Conservation (phyloP, 768 basidiomycete genomes). For the Mycena chlorophos region DNA sequence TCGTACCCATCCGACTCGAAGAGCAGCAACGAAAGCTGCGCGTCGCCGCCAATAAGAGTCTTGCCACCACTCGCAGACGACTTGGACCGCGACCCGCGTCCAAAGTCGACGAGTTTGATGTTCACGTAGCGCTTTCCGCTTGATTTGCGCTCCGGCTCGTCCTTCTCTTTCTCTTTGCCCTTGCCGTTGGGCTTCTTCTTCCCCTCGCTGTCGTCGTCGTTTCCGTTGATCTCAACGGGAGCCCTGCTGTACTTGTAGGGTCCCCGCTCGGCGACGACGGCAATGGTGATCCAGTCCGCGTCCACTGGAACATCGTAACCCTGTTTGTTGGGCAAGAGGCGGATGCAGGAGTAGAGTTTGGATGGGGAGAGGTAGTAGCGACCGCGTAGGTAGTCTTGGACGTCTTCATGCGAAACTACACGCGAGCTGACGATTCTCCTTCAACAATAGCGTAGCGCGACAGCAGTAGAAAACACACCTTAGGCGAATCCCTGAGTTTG, state of each 20-base stretch:
- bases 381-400: slow-evolving; percentile 78
- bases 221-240: slow-evolving; percentile 55
- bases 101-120: slow-evolving; percentile 82
- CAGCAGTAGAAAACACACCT: slow-evolving; percentile 50
- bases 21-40: slow-evolving; percentile 76
- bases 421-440: slow-evolving; percentile 68
- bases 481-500: slow-evolving; percentile 86
- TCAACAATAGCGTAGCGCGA: slow-evolving; percentile 1
- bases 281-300: slow-evolving; percentile 95
- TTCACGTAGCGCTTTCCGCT: slow-evolving; percentile 81
- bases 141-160: slow-evolving; percentile 37
- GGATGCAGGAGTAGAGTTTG: slow-evolving; percentile 81
- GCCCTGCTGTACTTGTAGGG: slow-evolving; percentile 72
- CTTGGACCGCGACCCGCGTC: slow-evolving; percentile 54
- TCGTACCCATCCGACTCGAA: slow-evolving; percentile 85
- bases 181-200: slow-evolving; percentile 39
- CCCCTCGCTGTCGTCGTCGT: slow-evolving; percentile 40
- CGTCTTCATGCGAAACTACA: slow-evolving; percentile 65
- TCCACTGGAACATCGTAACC: slow-evolving; percentile 89
- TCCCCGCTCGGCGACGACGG: slow-evolving; percentile 90
- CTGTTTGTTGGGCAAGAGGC: slow-evolving; percentile 73
- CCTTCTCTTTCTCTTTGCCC: slow-evolving; percentile 36
- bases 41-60: slow-evolving; percentile 74
- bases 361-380: slow-evolving; percentile 91
- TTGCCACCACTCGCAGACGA: slow-evolving; percentile 58